These are phyloP conservation scores for Kwoniella bestiolae DNA, from an alignment of 768 basidiomycete species.

Conservation along the genomic window DNA sequence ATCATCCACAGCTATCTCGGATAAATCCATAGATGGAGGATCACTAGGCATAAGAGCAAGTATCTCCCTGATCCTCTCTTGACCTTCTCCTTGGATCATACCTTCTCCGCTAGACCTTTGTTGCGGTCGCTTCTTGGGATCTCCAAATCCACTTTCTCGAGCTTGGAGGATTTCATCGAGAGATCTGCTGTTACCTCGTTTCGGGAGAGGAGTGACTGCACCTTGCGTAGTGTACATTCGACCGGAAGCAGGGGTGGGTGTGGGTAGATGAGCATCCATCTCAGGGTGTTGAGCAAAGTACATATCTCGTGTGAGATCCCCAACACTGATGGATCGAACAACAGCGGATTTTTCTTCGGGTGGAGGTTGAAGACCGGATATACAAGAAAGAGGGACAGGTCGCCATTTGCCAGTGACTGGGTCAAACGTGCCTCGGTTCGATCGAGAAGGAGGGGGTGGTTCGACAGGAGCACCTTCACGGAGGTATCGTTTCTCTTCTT, in stretches of 20 bases:
- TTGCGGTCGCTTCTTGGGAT: conserved; percentile 6
- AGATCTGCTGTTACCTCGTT: conserved; percentile 18
- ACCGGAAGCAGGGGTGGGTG: conserved; percentile 7
- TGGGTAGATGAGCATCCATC: conserved; percentile 6
- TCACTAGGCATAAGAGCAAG: conserved; percentile 32
- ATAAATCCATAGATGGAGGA: conserved; percentile 30
- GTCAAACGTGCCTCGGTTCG: conserved; percentile 36
- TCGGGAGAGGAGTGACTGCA: conserved; percentile 17
- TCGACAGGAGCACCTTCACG: conserved; percentile 19
- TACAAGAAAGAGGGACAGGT: conserved; percentile 30
- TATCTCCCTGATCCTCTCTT: conserved; percentile 25
- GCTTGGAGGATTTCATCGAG: conserved; percentile 32
- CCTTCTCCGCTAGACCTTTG: conserved; percentile 2
- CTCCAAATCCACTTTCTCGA: conserved; percentile 21
- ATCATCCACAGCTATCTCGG: conserved; percentile 17
- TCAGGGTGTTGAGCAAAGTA: conserved; percentile 31
- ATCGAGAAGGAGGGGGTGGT: conserved; percentile 25
- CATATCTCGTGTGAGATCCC: conserved; percentile 34
- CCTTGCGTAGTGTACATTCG: neutral
- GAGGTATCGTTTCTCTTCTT: conserved; percentile 35
- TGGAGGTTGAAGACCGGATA: conserved; percentile 32
- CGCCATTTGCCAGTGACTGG: conserved; percentile 42
- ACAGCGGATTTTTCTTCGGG: conserved; percentile 22
- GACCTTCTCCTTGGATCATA: conserved; percentile 17
- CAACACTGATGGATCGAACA: conserved; percentile 26